A percentile compares a stretch with the other conserved stretches of the same genome.
phyloP scores from a whole-genome alignment of 805 yeast species.

The Blastobotrys chiropterorum region DNA sequence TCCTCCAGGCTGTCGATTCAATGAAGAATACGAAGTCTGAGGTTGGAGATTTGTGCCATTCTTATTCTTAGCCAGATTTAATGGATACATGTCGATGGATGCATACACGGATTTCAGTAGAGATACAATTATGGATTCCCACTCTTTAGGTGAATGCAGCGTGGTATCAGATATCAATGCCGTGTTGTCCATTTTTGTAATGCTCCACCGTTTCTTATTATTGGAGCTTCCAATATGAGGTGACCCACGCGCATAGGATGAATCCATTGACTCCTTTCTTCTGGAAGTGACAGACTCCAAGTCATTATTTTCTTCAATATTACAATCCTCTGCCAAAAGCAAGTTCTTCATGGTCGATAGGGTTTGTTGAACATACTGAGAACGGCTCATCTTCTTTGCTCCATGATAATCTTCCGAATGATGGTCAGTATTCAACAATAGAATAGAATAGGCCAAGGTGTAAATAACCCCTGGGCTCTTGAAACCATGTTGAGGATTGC shows the following conservation, averaged over 20 bases:
- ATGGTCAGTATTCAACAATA: slow-evolving; percentile 70
- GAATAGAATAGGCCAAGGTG: slow-evolving; percentile 62
- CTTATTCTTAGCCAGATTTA: slow-evolving; percentile 15
- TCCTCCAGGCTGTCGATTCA: too few relatives aligned
- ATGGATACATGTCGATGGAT: slow-evolving; percentile 21
- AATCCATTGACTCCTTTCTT: slow-evolving; percentile 7
- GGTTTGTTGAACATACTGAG: slow-evolving; percentile 23
- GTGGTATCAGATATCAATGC: slow-evolving; percentile 12
- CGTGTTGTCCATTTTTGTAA: slow-evolving; percentile 2
- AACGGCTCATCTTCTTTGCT: slow-evolving; percentile 34
- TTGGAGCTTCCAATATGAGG: slow-evolving; percentile 5
- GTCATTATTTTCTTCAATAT: neutral
- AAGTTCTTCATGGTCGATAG: slow-evolving; percentile 16
- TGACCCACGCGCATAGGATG: slow-evolving; percentile 2
- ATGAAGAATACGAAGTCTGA: slow-evolving; percentile 12
- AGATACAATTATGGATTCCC: slow-evolving; percentile 16
- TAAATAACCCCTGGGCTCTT: slow-evolving; percentile 54
- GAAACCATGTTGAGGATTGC: slow-evolving; percentile 42
- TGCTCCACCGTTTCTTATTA: slow-evolving; percentile 14
- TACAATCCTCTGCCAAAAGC: slow-evolving; percentile 10
- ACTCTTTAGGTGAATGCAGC: slow-evolving; percentile 12
- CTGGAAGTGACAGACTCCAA: slow-evolving; percentile 2
- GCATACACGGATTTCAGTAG: slow-evolving; percentile 19
- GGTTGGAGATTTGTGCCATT: slow-evolving; percentile 7
- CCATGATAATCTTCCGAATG: slow-evolving; percentile 43